Conservation (phyloP, 208 protist species). For the Trypanosoma platydactyli region DNA sequence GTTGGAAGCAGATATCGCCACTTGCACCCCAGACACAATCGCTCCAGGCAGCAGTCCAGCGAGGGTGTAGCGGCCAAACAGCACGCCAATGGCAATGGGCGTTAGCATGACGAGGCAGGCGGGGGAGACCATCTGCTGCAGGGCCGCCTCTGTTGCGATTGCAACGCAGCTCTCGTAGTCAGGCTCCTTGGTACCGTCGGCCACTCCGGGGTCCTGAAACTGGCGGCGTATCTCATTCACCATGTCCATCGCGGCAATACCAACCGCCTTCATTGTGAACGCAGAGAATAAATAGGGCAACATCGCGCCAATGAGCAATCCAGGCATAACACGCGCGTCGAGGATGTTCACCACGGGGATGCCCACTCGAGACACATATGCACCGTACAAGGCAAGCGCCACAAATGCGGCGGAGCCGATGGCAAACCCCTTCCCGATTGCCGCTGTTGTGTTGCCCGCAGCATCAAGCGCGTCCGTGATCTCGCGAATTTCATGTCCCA, state of each 20-base stretch:
- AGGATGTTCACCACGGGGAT: constrained; percentile 77
- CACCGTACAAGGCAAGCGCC: constrained; percentile 92
- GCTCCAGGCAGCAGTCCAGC: constrained; percentile 89
- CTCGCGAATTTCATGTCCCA: constrained; percentile 86
- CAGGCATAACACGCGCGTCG: constrained; percentile 76
- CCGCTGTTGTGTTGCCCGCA: constrained; percentile 95
- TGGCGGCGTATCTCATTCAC: constrained; percentile 94
- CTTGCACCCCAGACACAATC: constrained; percentile 91
- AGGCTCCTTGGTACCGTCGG: constrained; percentile 84
- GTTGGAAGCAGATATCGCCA: constrained; percentile 95
- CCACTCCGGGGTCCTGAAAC: constrained; percentile 87
- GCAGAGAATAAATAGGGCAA: constrained; percentile 96
- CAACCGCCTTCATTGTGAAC: constrained; percentile 95
- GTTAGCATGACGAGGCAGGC: constrained; percentile 91
- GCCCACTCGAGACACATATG: constrained; percentile 78
- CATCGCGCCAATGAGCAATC: constrained; percentile 92
- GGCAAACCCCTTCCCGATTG: constrained; percentile 96
- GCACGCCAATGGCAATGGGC: constrained; percentile 90
- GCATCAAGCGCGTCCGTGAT: constrained; percentile 95
- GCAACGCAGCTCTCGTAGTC: constrained; percentile 94
- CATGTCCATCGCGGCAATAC: constrained; percentile 91
- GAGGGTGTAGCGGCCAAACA: constrained; percentile 92
- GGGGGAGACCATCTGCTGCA: constrained; percentile 94
- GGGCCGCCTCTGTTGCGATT: constrained; percentile 90
- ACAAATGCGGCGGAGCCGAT: constrained; percentile 94